Evolutionary conservation across 2,329 filamentous ascomycete species (phyloP).

Genomic region (Cordyceps pruinosa): DNA sequence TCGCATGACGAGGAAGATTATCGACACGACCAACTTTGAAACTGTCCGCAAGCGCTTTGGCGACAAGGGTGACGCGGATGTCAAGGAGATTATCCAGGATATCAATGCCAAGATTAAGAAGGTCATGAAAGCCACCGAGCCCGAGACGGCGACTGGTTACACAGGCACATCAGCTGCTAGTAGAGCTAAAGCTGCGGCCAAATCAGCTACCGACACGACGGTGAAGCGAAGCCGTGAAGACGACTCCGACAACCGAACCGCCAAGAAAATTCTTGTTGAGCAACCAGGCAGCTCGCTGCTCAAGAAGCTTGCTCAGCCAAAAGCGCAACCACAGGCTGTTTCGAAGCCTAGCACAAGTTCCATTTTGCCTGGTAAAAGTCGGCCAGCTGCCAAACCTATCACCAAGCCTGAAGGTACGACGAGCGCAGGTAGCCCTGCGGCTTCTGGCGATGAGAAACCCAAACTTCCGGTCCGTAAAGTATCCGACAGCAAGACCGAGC

Average conservation of each 20-base stretch:
- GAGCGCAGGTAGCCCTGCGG: slow-evolving; percentile 21
- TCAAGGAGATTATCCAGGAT: slow-evolving; percentile 53
- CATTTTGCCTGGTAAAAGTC: slow-evolving; percentile 41
- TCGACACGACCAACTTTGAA: slow-evolving; percentile 59
- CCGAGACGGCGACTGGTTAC: slow-evolving; percentile 30
- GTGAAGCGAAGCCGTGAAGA: slow-evolving; percentile 35
- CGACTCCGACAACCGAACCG: slow-evolving; percentile 31
- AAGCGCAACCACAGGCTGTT: slow-evolving; percentile 24
- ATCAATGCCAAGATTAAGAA: slow-evolving; percentile 45
- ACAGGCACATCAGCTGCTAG: slow-evolving; percentile 34
- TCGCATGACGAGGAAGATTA: slow-evolving; percentile 53
- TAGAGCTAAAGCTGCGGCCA: slow-evolving; percentile 28
- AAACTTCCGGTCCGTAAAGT: slow-evolving; percentile 16
- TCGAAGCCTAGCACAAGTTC: slow-evolving; percentile 21
- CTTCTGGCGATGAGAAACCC: slow-evolving; percentile 24
- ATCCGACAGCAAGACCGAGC: slow-evolving; percentile 16
- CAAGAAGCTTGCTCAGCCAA: slow-evolving; percentile 34
- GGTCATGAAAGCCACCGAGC: slow-evolving; percentile 28
- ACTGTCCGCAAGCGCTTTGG: slow-evolving; percentile 56
- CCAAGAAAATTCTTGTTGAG: slow-evolving; percentile 38
- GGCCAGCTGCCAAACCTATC: slow-evolving; percentile 35
- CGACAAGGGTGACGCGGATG: slow-evolving; percentile 58
- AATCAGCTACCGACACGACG: slow-evolving; percentile 22
- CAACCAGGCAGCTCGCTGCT: slow-evolving; percentile 28
- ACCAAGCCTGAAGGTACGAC: slow-evolving; percentile 27